A percentile compares a stretch with the other conserved stretches of the same genome.
phyloP scores from a whole-genome alignment of 371 early-diverging fungal species.

The Rhizopus stolonifer region DNA sequence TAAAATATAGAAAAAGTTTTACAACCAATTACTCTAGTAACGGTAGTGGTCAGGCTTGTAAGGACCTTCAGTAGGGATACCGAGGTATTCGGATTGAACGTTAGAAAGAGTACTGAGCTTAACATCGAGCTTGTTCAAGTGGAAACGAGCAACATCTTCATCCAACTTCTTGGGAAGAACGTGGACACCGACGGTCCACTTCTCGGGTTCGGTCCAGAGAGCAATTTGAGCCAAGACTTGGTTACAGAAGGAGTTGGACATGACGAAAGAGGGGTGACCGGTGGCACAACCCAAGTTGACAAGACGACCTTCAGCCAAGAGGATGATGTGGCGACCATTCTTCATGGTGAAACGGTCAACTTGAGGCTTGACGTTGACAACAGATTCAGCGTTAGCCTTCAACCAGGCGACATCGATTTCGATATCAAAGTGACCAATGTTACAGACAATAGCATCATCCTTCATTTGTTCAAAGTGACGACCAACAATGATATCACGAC shows the following conservation, averaged over 20 bases:
- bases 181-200: constrained; percentile 96
- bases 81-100: constrained; percentile 88
- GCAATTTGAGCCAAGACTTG: constrained; percentile 98
- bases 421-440: constrained; percentile 99
- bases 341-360: constrained; percentile 96
- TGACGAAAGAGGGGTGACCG: constrained; percentile 98
- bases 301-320: constrained; percentile 97
- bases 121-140: constrained; percentile 95
- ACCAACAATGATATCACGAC: constrained; percentile 96
- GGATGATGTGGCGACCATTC: constrained; percentile 92
- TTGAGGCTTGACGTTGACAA: constrained; percentile 97
- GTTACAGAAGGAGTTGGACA: constrained; percentile 99
- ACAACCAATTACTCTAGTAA: constrained; percentile 52
- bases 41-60: constrained; percentile 96
- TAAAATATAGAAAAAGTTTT: no score
- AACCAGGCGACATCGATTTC: constrained; percentile 99
- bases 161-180: constrained; percentile 98
- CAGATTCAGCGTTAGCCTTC: constrained; percentile 88
- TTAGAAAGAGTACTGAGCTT: constrained; percentile 77
- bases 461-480: constrained; percentile 92
- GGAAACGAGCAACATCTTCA: constrained; percentile 98
- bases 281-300: constrained; percentile 99
- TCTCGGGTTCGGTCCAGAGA: constrained; percentile 89
- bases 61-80: constrained; percentile 85
- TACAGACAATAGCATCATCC: constrained; percentile 99